These are phyloP conservation scores for Tricholoma saponaceum DNA, from an alignment of 768 basidiomycete species.

Conservation along the genomic window DNA sequence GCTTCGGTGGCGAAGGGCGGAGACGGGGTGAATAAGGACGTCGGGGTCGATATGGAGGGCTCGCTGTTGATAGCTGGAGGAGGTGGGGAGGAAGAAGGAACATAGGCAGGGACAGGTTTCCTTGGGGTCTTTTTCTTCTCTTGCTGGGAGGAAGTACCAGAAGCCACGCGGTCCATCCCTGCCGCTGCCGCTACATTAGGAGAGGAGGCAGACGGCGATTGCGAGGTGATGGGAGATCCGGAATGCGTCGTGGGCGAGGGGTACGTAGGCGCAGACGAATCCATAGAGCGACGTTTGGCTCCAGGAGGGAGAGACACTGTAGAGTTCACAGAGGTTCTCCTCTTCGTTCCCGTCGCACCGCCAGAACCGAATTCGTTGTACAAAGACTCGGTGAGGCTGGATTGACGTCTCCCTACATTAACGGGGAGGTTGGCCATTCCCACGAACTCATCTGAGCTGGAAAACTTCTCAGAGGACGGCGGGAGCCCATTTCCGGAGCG, in stretches of 20 bases:
- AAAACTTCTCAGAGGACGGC: constrained; percentile 16
- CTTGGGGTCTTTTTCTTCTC: constrained; percentile 10
- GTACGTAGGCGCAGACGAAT: neutral
- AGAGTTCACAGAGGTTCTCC: constrained; percentile 1
- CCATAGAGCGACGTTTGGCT: neutral
- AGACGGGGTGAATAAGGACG: neutral
- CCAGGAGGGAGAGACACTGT: neutral
- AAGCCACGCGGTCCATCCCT: constrained; percentile 6
- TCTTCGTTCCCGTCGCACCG: neutral
- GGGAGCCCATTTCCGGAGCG: neutral
- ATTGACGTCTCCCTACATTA: neutral
- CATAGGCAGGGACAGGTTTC: constrained; percentile 19
- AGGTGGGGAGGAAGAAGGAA: neutral
- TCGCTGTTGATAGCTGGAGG: neutral
- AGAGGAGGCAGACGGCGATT: neutral
- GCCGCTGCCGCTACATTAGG: neutral
- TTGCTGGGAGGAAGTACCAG: neutral
- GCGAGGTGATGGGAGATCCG: neutral
- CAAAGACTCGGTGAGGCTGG: neutral
- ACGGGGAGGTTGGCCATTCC: constrained; percentile 7
- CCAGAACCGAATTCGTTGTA: neutral
- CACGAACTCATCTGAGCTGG: constrained; percentile 7
- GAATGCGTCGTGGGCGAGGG: neutral
- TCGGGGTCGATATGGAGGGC: neutral
- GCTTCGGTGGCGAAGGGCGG: neutral